Percentiles rank a stretch among this genome's conserved stretches.
phyloP scores from a whole-genome alignment of 2,329 filamentous ascomycete species.

The Exophiala aquamarina region DNA sequence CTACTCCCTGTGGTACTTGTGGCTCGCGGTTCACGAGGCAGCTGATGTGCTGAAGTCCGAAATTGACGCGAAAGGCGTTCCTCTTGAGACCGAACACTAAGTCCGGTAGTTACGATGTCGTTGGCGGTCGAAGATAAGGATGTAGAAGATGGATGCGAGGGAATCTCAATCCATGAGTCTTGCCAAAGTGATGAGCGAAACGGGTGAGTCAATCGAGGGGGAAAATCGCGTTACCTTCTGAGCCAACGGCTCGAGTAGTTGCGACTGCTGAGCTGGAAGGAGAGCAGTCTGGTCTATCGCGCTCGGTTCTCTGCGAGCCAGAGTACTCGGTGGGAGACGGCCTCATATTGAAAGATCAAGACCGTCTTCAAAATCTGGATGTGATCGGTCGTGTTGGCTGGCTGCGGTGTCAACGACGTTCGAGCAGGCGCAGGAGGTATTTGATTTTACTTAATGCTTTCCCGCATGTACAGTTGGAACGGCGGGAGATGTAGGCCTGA shows the following conservation, averaged over 20 bases:
- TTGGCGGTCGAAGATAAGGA: constrained; percentile 75
- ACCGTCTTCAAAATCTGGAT: too few species aligned
- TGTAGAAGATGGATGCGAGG: constrained; percentile 89
- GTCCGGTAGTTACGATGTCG: constrained; percentile 86
- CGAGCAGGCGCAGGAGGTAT: too few species aligned
- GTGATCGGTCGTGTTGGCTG: too few species aligned
- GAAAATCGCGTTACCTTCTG: constrained; percentile 25
- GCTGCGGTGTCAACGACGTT: too few species aligned
- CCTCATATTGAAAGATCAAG: constrained; percentile 17
- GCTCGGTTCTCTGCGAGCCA: constrained; percentile 20
- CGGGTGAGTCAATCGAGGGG: constrained; percentile 37
- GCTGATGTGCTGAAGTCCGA: constrained; percentile 33
- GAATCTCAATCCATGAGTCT: constrained; percentile 97
- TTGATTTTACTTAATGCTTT: too few species aligned
- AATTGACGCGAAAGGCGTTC: constrained; percentile 61
- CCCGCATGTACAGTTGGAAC: too few species aligned
- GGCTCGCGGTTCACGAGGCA: constrained; percentile 40
- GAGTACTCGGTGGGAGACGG: constrained; percentile 21
- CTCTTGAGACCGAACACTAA: constrained; percentile 67
- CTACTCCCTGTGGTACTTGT: constrained; percentile 63
- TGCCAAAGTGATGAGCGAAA: constrained; percentile 51
- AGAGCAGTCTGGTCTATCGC: constrained; percentile 12
- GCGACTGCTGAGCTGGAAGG: constrained; percentile 6
- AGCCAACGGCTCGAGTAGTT: constrained; percentile 23
- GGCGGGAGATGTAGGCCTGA: too few species aligned